These are phyloP conservation scores for Xenoacremonium recifei DNA, from an alignment of 2,329 filamentous ascomycete species.

Conservation along the genomic window DNA sequence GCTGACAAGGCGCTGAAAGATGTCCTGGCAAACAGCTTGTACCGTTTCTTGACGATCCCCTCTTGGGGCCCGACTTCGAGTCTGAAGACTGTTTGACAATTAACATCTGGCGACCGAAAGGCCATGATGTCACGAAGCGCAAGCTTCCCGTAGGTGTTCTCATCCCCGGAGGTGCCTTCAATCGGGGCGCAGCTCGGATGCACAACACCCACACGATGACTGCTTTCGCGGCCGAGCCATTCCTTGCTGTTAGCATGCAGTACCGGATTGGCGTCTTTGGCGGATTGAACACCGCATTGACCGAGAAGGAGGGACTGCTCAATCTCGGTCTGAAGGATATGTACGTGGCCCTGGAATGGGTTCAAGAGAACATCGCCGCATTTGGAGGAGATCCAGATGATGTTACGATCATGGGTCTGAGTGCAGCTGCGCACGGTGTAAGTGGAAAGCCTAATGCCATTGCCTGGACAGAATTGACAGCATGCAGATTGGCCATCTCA, in stretches of 20 bases:
- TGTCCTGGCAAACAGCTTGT: conserved; percentile 30
- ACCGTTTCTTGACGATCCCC: conserved; percentile 28
- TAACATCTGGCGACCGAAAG: conserved; percentile 22
- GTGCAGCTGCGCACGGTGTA: conserved; percentile 32
- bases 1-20: too few relatives aligned
- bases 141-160: conserved; percentile 25
- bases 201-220: conserved; percentile 47
- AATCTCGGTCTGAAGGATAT: conserved; percentile 55
- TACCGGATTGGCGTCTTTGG: conserved; percentile 56
- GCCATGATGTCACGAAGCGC: conserved; percentile 10
- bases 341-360: conserved; percentile 46
- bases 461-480: conserved; percentile 4
- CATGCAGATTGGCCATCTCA: conserved; percentile 27
- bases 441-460: background rate
- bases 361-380: conserved; percentile 47
- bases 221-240: conserved; percentile 43
- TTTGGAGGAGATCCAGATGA: conserved; percentile 49
- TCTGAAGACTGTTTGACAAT: conserved; percentile 27
- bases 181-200: conserved; percentile 32
- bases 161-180: conserved; percentile 31
- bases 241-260: conserved; percentile 48
- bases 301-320: conserved; percentile 48
- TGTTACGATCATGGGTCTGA: conserved; percentile 47
- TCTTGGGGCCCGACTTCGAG: conserved; percentile 29
- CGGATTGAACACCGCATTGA: conserved; percentile 52